Evolutionary conservation across 192 early-diverging fungal species (phyloP), one percentile per base, ranked within the genome.

Genomic region (Backusella tarrabulga): DNA sequence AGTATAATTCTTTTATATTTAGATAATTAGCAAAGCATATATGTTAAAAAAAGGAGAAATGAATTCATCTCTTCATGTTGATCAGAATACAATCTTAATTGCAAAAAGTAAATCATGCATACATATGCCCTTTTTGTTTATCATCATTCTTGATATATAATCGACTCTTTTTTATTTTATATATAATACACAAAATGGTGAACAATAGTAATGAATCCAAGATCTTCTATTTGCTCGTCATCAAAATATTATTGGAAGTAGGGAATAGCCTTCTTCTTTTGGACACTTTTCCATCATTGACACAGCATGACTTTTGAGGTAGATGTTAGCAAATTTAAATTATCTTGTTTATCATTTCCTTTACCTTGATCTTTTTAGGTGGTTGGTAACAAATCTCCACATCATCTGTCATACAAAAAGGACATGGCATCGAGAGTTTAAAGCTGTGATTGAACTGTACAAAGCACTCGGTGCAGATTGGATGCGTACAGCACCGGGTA

Each of bases 391-490:
- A 21, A 19, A 74, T 6, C 26, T 36, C 56, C 32, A 74, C 63
- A 15, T 38, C 1, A n/a, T n/a, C 17, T 2, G 50, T 38, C 35
- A 74, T 60, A 26, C 73, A 74, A 41, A 40, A 74, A 66, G 73
- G 73, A 41, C 73, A 74, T 3, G 56, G 56, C 0, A 60, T 23
- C 0, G 56, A 26, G 23, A 26, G 56, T 60, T 60, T 60, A 4
- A 60, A 60, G 23, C 9, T 14, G n/a, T 38, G 21, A 81, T 95
- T 93, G 75, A 98, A 94, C 86, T 98, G 96, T 56, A 97, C 91
- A 87, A 98, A 97, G 80, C 97, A 98, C 76, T 98, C 97, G 14
- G 96, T 96, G 88, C 97, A 98, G 74, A 98, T 95, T 8, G 97
- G 96, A 77, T 97, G 92, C 79, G 93, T 93, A 85, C 97, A 98